phyloP scores from a whole-genome alignment of 148 eudicot species.

The Camellia japonica region DNA sequence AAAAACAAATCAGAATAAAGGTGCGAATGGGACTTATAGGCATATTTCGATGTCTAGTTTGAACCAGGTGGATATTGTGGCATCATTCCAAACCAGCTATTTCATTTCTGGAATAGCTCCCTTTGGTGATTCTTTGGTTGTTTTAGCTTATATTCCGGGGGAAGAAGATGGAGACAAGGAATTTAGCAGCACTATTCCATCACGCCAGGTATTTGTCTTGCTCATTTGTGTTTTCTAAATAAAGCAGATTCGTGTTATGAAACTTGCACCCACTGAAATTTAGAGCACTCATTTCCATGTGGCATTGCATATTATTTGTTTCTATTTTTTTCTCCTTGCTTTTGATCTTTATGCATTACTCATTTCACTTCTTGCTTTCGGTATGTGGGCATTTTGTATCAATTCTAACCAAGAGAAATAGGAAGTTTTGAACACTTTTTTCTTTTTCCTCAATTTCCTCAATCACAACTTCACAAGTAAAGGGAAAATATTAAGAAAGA shows the following conservation, averaged over 20 bases:
- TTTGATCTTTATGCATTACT: neutral
- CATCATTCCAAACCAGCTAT: conserved; percentile 90
- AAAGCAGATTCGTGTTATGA: neutral
- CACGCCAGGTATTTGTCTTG: conserved; percentile 68
- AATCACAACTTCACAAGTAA: neutral
- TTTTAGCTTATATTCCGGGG: conserved; percentile 79
- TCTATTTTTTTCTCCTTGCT: neutral
- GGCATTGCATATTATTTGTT: neutral
- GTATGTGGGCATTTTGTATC: neutral
- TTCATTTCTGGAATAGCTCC: conserved; percentile 96
- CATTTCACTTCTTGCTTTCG: neutral
- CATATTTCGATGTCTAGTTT: conserved; percentile 46
- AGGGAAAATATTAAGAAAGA: neutral
- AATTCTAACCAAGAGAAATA: neutral
- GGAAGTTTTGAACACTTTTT: neutral
- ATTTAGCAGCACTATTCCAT: conserved; percentile 69
- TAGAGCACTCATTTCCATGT: neutral
- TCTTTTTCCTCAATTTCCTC: neutral
- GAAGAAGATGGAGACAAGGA: conserved; percentile 89
- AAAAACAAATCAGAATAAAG: conserved; percentile 44
- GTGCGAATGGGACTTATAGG: conserved; percentile 60
- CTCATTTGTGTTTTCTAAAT: neutral
- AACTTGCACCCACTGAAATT: neutral
- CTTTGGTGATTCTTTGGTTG: conserved; percentile 89
- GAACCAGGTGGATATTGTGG: conserved; percentile 87